Evolutionary conservation across 805 yeast genomes (phyloP), one percentile per base, ranked within the genome.

Genomic region (Candida patagonica): DNA sequence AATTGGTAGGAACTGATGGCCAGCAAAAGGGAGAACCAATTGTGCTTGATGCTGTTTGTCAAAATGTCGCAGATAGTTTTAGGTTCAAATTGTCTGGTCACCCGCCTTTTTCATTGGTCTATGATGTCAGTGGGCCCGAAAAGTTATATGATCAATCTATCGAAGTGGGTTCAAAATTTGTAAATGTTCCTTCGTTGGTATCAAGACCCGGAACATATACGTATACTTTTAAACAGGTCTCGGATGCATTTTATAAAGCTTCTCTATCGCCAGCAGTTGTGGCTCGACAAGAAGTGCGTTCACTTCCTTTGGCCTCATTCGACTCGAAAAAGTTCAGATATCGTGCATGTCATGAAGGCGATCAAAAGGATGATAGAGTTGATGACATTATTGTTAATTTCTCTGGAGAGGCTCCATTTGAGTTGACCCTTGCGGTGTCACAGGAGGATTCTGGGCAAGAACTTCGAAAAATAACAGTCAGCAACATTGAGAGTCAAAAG

Each of bases 21-120:
- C 54, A 23, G 52, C 50, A 32, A 16, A 48, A 1, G 46, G 46
- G 5, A 56, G 48, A 3, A 44, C 47, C 19, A 41, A 56, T 2
- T 67, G 60, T 41, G 42, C 48, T 2, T 65, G 68, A 29, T 48
- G 57, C 8, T 60, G 60, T 73, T 10, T 74, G 80, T 47, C 73
- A 71, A 47, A 66, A 63, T 30, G 63, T 60, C 23, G 74, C 70
- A 40, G 70, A 67, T 40, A 61, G 68, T 1, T 54, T 74, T 24
- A 79, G 72, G 40, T 45, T 82, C 25, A 55, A 67, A 2, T 56
- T 81, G 26, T 61, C 60, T 29, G 89, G 57, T 3, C 59, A 71
- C 5, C 67, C 78, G 1, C 88, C 89, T 19, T 85, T 85, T 47
- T 59, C 71, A n/a, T 62, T 87, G 20, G 76, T 73, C 29, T 85